A percentile compares a stretch with the other conserved stretches of the same genome.
Conservation (phyloP, 108 stramenopile genomes). For the Skeletonema marinoi region DNA sequence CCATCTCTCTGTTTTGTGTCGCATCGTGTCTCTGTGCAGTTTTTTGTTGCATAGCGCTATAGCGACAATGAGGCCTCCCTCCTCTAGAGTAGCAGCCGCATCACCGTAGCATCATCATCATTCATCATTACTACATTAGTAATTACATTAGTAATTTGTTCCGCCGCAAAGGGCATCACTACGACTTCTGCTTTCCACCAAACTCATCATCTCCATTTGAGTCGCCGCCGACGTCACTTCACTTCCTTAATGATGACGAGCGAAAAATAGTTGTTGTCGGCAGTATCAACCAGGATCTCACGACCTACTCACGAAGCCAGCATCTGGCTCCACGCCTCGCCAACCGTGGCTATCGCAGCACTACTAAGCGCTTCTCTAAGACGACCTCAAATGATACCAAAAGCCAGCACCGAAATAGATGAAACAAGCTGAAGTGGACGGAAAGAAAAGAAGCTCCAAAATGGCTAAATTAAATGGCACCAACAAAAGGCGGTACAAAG, state of each 20-base stretch:
- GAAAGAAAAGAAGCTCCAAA: slow-evolving; percentile 50
- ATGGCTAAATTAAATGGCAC: slow-evolving; percentile 43
- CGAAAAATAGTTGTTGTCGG: slow-evolving; percentile 76
- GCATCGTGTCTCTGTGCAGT: no score
- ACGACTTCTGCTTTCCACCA: background rate
- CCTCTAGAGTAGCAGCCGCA: no score
- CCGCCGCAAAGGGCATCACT: background rate
- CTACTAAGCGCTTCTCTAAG: background rate
- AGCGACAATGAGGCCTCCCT: no score
- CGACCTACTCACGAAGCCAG: slow-evolving; percentile 42
- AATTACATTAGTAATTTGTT: background rate
- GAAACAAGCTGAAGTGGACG: slow-evolving; percentile 38
- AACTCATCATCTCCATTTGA: background rate
- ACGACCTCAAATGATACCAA: background rate
- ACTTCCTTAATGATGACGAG: background rate
- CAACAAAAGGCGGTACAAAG: slow-evolving; percentile 43
- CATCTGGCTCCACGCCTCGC: background rate
- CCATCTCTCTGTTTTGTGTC: no score
- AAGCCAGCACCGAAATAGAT: background rate
- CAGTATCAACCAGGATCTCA: slow-evolving; percentile 82
- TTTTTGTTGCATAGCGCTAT: no score
- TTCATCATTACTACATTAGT: no score
- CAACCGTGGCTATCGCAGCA: background rate
- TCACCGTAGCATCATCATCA: background rate
- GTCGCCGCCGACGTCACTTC: background rate